Base-by-base conservation (phyloP, 495 filamentous ascomycete genomes). In the Penicillium canescens region DNA sequence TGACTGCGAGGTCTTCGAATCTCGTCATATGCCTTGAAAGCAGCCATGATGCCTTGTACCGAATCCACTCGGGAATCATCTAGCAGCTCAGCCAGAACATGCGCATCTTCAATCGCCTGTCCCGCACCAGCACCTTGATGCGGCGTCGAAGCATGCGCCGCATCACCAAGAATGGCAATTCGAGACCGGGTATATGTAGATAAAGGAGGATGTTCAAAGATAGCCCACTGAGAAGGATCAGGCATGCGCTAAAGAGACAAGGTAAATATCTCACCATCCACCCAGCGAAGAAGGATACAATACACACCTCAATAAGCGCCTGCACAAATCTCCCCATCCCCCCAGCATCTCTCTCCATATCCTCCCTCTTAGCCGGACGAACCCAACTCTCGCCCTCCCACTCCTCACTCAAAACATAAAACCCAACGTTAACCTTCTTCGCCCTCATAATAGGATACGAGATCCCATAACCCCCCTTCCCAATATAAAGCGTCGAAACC, bases 61-160 rank as follows among this genome's bases (percentile, higher is more conserved):
- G 57, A 43, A 1, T n/a, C 12, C 0, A 75, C 67, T 3, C 60
- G 52, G 6, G 39, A 0, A 43, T 82, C 72, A 9, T 73, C 76
- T 2, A 89, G 66, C 0, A 90, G 60, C n/a, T 75, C 72, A 11
- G 78, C 72, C 1, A 90, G 68, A 11, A 88, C 74, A 42, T 78
- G 78, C 6, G 84, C 80, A 67, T 90, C 87, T 60, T 90, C 87
- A 31, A 90, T 81, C 3, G 84, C 82, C 68, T 85, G 80, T 0
- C 86, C 86, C 0, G 85, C 86, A 1, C 86, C 87, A 2, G 86
- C 76, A 8, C 86, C 86, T 56, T 89, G 85, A 59, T 89, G 86
- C 0, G 87, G 87, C 3, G 86, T 87, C 0, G 79, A 78, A 0
- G 86, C 85, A 55, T 90, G 87, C 0, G 86, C 86, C 1, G 87